Evolutionary conservation across 2,329 filamentous ascomycete genomes (phyloP), one percentile per base, ranked within the genome.

Genomic region (Talaromyces amestolkiae): DNA sequence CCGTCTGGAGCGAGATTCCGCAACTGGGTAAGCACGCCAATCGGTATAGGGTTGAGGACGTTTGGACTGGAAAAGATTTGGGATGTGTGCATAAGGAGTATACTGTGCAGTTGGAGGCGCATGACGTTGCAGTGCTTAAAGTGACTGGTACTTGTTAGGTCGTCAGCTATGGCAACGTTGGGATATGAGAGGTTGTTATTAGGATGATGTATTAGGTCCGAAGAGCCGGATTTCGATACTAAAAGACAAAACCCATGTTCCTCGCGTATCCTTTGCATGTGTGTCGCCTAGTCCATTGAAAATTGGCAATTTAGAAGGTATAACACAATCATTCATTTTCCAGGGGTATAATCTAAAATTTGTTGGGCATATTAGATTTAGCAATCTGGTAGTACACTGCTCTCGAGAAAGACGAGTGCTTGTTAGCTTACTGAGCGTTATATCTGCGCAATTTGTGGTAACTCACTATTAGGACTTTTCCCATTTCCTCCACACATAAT

Each of bases 111-210:
- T 54, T 77, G 64, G 61, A 69, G 35, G 70, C 69, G 22, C 75
- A 76, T 70, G 75, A 77, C 69, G 69, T 67, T 8, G 72, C 73
- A 17, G 71, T 73, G 64, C 66, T 77, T 65, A 65, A 76, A 56
- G 69, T 77, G 1, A 70, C 67, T 37, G 69, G 61, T 22, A 9
- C 33, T 24, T 68, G 66, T 24, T 68, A 58, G 7, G 3, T 11
- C 33, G 27, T 11, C 35, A 27, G 45, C 11, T 31, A 5, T 22
- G 19, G 3, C 10, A 15, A 37, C 17, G 19, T 37, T 56, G 33
- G 4, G 33, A 7, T 11, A 10, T 7, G 33, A 37, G 24, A 8
- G 22, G 33, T 19, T 56, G 31, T 5, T 19, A 33, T 53, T 9
- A 15, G 10, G 3, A 35, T 37, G 31, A 54, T 54, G 31, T 54